Percentiles rank a stretch among this genome's conserved stretches.
Conservation (phyloP, 371 early-diverging fungal species). For the Smittium culicis region DNA sequence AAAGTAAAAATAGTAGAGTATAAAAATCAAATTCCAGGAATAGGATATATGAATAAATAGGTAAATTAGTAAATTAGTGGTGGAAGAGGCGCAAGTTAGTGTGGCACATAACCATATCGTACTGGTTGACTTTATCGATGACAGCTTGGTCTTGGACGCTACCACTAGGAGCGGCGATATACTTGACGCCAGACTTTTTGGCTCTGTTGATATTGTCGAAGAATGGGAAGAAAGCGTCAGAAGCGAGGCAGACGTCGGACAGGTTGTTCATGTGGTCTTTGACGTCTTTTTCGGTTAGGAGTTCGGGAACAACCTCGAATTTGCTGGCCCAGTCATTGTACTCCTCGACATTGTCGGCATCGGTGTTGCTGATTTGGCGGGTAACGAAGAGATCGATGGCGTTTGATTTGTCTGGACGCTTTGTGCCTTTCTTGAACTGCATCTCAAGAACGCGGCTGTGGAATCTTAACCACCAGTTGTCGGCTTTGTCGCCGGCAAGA, state of each 20-base stretch:
- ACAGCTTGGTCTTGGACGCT: constrained; percentile 76
- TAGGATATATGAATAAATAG: too few relatives aligned
- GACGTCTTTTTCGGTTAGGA: constrained; percentile 66
- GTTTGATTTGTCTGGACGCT: constrained; percentile 91
- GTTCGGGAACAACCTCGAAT: constrained; percentile 64
- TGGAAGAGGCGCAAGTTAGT: constrained; percentile 87
- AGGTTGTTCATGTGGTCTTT: constrained; percentile 56
- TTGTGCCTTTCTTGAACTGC: constrained; percentile 68
- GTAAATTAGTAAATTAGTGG: too few relatives aligned
- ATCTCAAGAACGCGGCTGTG: constrained; percentile 80
- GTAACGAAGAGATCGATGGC: constrained; percentile 91
- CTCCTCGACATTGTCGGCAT: too few relatives aligned
- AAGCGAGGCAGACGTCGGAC: constrained; percentile 63
- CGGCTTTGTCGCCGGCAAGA: constrained; percentile 95
- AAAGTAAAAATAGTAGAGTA: too few relatives aligned
- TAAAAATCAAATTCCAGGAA: too few relatives aligned
- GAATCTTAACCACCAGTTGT: constrained; percentile 95
- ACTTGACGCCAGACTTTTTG: constrained; percentile 68
- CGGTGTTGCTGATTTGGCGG: constrained; percentile 65
- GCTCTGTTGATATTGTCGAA: constrained; percentile 87
- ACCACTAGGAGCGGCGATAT: constrained; percentile 83
- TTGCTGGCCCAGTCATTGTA: constrained; percentile 61
- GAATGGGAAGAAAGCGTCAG: constrained; percentile 98
- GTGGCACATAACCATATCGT: constrained; percentile 69
- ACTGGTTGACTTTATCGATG: constrained; percentile 64